phyloP scores from a whole-genome alignment of 1,139 yeast species.

The Candida tetrigidarum region DNA sequence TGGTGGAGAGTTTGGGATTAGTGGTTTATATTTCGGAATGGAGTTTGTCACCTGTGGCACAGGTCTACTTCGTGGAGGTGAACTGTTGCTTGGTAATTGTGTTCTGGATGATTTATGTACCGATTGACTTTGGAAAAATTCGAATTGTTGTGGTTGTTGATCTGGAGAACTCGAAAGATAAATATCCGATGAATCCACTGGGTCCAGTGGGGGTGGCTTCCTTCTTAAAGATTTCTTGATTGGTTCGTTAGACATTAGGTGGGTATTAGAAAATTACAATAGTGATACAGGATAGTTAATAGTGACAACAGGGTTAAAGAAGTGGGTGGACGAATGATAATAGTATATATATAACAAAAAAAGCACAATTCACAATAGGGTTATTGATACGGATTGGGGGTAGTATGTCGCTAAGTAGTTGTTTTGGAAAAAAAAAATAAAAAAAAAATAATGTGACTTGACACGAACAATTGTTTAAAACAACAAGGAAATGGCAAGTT shows the following conservation, averaged over 20 bases:
- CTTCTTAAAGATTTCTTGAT: constrained; percentile 3
- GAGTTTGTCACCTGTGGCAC: background rate
- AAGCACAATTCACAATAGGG: background rate
- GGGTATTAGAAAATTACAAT: background rate
- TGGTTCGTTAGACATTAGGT: constrained; percentile 5
- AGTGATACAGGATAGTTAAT: constrained; percentile 1
- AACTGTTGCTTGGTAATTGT: background rate
- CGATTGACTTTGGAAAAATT: background rate
- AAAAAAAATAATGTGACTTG: too few species aligned
- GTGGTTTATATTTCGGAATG: background rate
- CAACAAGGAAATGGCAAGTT: too few species aligned
- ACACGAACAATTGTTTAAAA: too few species aligned
- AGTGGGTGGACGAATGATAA: background rate
- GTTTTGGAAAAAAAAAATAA: background rate
- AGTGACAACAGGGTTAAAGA: background rate
- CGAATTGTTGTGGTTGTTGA: background rate
- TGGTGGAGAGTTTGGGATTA: background rate
- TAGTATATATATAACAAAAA: background rate
- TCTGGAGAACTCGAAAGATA: background rate
- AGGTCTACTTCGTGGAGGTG: background rate
- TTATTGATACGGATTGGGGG: background rate
- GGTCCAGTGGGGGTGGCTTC: constrained; percentile 7
- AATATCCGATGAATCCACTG: background rate
- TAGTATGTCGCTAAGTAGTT: background rate
- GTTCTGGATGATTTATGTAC: background rate